Conservation (phyloP, 2,329 filamentous ascomycete genomes). For the Lithohypha guttulata region DNA sequence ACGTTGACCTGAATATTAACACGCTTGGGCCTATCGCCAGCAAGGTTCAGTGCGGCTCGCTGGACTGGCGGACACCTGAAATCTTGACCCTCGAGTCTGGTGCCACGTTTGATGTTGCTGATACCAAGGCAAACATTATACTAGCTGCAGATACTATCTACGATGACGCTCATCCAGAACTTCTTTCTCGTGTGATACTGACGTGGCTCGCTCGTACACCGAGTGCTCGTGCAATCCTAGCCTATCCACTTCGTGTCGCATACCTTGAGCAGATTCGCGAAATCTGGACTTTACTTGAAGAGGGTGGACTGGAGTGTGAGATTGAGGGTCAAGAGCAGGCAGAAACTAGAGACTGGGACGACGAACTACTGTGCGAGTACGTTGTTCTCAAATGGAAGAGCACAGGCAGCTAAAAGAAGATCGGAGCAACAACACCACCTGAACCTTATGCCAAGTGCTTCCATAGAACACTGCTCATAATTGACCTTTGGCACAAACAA, state of each 20-base stretch:
- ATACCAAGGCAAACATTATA: slow-evolving; percentile 27
- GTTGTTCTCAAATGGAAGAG: slow-evolving; percentile 36
- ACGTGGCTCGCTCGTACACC: slow-evolving; percentile 26
- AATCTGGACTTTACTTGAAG: slow-evolving; percentile 31
- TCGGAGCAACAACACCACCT: too few relatives aligned
- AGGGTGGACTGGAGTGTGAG: slow-evolving; percentile 27
- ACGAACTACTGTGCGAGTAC: slow-evolving; percentile 38
- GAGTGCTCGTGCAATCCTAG: slow-evolving; percentile 28
- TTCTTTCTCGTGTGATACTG: slow-evolving; percentile 28
- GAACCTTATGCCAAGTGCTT: too few relatives aligned
- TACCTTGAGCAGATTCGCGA: slow-evolving; percentile 36
- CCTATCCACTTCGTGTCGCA: slow-evolving; percentile 31
- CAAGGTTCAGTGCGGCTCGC: slow-evolving; percentile 22
- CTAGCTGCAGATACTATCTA: slow-evolving; percentile 35
- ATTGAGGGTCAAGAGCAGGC: slow-evolving; percentile 36
- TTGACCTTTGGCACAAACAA: too few relatives aligned
- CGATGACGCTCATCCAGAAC: slow-evolving; percentile 31
- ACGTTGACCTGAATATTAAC: slow-evolving; percentile 59
- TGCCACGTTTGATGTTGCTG: slow-evolving; percentile 9
- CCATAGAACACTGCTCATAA: too few relatives aligned
- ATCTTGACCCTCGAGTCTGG: slow-evolving; percentile 15
- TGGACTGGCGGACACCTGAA: slow-evolving; percentile 31
- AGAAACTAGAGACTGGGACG: slow-evolving; percentile 38
- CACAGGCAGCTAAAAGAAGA: too few relatives aligned
- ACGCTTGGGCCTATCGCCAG: slow-evolving; percentile 59